Base-by-base conservation (phyloP, 116 monocot genomes). In the Dioscorea cayenensis region DNA sequence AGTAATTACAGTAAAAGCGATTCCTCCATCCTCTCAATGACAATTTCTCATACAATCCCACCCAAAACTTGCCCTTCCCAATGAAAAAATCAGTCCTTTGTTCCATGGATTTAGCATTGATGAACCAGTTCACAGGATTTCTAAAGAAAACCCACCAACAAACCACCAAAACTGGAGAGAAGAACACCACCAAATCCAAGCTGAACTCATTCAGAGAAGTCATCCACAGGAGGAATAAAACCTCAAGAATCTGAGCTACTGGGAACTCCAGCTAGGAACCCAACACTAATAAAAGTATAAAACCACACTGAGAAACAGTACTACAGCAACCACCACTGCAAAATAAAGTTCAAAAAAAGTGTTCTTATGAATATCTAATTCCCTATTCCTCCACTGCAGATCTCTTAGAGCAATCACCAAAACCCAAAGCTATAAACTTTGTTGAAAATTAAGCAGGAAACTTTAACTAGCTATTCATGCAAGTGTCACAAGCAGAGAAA, bases 41-140 rank as follows among this genome's bases (percentile, higher is more conserved):
- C 67, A 84, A 73, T 55, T 82, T 78, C 63, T 77, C 80, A 21
- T 70, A 80, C 80, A 73, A 79, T 16, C 73, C 76, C 9, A 80
- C 48, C 73, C 71, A 78, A 27, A 75, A 36, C 23, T 77, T 91
- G 43, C 68, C 71, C 71, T 66, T 80, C 19, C 71, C 64, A 20
- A 65, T 37, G 60, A 87, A 36, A 65, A 78, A 83, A 32, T 77
- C 71, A 70, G 75, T 73, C 73, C 81, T 86, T 65, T 81, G 82
- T 74, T 81, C 84, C 91, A 91, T 95, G 49, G 77, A 75, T 60
- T 84, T 77, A 75, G 84, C 83, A 84, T 87, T 64, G 81, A 83
- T 71, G 74, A 89, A 86, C 87, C 78, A 85, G 70, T 73, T 89
- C 93, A 93, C 87, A 76, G 77, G 79, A 66, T 78, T 62, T 37